Conservation (phyloP, 768 basidiomycete genomes). For the Rhodotorula babjevae region DNA sequence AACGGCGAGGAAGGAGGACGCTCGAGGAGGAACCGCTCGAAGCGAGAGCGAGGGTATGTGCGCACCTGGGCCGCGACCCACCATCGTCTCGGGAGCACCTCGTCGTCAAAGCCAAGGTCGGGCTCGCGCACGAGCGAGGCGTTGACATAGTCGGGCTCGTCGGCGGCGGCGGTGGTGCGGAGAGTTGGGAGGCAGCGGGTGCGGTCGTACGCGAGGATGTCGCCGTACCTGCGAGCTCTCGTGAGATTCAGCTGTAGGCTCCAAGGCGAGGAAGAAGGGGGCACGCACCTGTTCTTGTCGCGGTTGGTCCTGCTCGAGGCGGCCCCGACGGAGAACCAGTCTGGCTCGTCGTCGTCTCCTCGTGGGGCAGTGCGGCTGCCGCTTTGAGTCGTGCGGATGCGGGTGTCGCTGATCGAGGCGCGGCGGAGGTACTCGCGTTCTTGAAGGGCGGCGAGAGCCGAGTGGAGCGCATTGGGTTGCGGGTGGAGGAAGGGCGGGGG, state of each 20-base stretch:
- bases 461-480: not conserved
- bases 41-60: not conserved
- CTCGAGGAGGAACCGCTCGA: not conserved
- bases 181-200: slow-evolving; percentile 61
- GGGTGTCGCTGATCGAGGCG: too few relatives aligned
- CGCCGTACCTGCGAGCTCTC: slow-evolving; percentile 53
- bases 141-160: slow-evolving; percentile 59
- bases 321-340: not conserved
- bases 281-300: slow-evolving; percentile 23
- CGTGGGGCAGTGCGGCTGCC: not conserved
- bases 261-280: too few relatives aligned
- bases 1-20: too few relatives aligned
- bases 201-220: slow-evolving; percentile 75
- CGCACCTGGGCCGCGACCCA: slow-evolving; percentile 72
- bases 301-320: not conserved
- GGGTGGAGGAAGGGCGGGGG: not conserved
- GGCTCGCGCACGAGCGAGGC: slow-evolving; percentile 79
- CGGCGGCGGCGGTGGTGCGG: slow-evolving; percentile 1
- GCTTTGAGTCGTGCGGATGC: too few relatives aligned
- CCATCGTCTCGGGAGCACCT: slow-evolving; percentile 54
- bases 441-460: not conserved
- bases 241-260: not conserved
- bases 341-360: not conserved
- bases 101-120: slow-evolving; percentile 50
- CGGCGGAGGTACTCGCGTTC: slow-evolving; percentile 6